Evolutionary conservation across 2,329 filamentous ascomycete genomes (phyloP).

Genomic region (Nigrospora sphaerica): DNA sequence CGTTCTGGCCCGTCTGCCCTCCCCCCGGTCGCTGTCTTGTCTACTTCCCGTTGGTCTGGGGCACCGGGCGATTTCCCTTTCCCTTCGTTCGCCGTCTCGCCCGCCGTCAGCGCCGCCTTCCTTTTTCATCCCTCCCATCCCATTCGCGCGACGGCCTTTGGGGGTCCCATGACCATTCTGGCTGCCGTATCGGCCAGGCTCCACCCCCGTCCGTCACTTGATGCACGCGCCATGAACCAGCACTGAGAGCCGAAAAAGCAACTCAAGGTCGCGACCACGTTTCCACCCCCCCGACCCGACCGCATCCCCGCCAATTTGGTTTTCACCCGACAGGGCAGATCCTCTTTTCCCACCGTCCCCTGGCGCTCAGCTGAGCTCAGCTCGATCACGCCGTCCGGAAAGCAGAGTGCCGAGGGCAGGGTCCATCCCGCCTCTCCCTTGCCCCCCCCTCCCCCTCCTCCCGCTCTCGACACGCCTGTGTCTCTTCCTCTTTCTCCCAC

Average conservation of each 20-base stretch:
- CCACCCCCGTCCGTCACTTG: background rate
- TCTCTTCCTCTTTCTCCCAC: too few species aligned
- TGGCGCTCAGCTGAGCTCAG: constrained; percentile 1
- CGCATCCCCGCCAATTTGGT: background rate
- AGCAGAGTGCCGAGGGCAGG: background rate
- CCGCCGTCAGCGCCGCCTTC: too few species aligned
- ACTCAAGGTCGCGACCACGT: background rate
- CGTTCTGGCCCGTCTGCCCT: too few species aligned
- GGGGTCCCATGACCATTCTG: too few species aligned
- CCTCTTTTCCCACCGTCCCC: background rate
- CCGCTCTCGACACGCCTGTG: too few species aligned
- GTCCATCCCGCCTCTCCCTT: constrained; percentile 1
- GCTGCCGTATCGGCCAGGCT: too few species aligned
- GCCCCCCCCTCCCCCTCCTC: background rate
- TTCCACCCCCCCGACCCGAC: background rate
- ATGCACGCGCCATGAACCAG: constrained; percentile 2
- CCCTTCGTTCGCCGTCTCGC: too few species aligned
- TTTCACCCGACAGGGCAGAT: background rate
- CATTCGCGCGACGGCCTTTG: too few species aligned
- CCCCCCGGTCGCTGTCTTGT: too few species aligned
- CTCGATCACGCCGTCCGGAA: background rate
- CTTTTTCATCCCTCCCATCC: too few species aligned
- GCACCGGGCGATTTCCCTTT: too few species aligned
- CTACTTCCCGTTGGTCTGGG: too few species aligned
- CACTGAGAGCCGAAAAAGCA: background rate